phyloP scores from a whole-genome alignment of 306 rosid genomes.

The Fragaria iinumae region DNA sequence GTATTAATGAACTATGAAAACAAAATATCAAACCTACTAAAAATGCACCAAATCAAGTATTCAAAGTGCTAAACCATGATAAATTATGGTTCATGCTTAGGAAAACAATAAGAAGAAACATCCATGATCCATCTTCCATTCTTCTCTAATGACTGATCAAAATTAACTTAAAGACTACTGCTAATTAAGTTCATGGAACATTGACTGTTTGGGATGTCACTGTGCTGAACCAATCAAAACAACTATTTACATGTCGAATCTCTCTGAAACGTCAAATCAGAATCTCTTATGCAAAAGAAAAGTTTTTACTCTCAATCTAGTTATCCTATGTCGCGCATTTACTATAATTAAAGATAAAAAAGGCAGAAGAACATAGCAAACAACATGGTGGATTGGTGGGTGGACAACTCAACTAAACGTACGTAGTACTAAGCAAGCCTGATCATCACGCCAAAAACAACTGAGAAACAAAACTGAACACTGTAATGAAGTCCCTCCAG shows the following conservation, averaged over 20 bases:
- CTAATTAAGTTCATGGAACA: not conserved
- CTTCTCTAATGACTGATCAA: too few relatives aligned
- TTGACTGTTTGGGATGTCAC: not conserved
- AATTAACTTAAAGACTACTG: not conserved
- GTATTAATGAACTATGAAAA: not conserved
- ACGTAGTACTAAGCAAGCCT: not conserved
- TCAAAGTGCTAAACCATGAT: not conserved
- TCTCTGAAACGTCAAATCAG: constrained; percentile 6
- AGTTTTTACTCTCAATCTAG: not conserved
- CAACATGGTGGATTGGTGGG: not conserved
- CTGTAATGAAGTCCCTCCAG: not conserved
- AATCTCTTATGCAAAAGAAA: not conserved
- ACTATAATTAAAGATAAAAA: constrained; percentile 1
- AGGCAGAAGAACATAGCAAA: not conserved
- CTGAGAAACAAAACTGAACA: not conserved
- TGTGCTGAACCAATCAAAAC: not conserved
- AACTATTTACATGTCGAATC: not conserved
- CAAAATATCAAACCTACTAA: not conserved
- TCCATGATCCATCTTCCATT: not conserved
- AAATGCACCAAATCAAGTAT: not conserved
- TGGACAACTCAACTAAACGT: not conserved
- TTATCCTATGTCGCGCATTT: not conserved
- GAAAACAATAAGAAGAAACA: not conserved
- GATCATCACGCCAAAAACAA: not conserved
- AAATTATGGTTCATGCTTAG: not conserved